Conservation (phyloP, 331 rosid genomes). For the Malus hybrid region DNA sequence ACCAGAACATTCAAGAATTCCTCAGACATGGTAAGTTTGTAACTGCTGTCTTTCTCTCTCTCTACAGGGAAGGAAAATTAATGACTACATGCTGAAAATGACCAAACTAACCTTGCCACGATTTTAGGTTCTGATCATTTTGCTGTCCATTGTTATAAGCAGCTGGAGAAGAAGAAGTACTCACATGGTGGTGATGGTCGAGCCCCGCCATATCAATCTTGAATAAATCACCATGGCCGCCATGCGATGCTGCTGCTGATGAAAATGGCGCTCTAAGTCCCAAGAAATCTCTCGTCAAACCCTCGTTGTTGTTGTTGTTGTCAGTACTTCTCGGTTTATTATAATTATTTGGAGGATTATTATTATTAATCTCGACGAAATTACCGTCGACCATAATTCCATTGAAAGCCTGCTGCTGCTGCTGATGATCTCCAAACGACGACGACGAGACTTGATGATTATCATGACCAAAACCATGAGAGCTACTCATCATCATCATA, state of each 20-base stretch:
- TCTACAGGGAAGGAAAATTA: background rate
- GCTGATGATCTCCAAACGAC: background rate
- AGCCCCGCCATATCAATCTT: slow-evolving; percentile 36
- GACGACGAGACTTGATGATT: background rate
- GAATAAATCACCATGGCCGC: slow-evolving; percentile 27
- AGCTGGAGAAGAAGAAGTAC: slow-evolving; percentile 25
- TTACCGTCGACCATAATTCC: slow-evolving; percentile 3
- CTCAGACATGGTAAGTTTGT: background rate
- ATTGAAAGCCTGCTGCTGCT: slow-evolving; percentile 14
- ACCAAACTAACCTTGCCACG: slow-evolving; percentile 44
- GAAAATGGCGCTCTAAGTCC: slow-evolving; percentile 45
- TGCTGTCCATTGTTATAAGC: slow-evolving; percentile 17
- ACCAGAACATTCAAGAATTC: background rate
- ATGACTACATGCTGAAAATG: background rate
- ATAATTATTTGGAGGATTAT: background rate
- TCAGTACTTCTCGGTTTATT: background rate
- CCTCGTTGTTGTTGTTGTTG: slow-evolving; percentile 13
- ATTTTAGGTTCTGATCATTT: slow-evolving; percentile 34
- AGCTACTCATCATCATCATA: slow-evolving; percentile 29
- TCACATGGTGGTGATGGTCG: slow-evolving; percentile 9
- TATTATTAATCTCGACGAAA: background rate
- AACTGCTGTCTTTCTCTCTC: background rate
- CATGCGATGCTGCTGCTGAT: background rate
- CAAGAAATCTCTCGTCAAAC: slow-evolving; percentile 65
- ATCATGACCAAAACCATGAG: background rate